A percentile compares a stretch with the other conserved stretches of the same genome.
These are phyloP conservation scores for Neurospora sp. DNA, from an alignment of 495 filamentous ascomycete species.

Conservation along the genomic window DNA sequence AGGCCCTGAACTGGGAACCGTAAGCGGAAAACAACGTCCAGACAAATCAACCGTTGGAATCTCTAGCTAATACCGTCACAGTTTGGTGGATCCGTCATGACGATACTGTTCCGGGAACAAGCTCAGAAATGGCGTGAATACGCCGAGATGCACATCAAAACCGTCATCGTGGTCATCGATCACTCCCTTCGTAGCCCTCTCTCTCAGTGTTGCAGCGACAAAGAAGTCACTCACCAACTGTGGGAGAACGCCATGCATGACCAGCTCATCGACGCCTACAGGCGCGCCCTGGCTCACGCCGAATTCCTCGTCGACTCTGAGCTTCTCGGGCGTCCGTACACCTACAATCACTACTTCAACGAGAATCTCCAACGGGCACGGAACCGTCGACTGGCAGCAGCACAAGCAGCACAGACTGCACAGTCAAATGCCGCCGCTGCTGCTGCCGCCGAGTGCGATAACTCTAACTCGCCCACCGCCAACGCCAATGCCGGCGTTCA, in stretches of 20 bases:
- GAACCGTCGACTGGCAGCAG: slow-evolving; percentile 11
- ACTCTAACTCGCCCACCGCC: not conserved
- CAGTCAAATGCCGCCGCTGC: not conserved
- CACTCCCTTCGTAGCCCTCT: not conserved
- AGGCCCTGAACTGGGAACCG: not conserved
- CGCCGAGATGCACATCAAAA: not conserved
- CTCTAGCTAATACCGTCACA: not conserved
- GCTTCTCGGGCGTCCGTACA: slow-evolving; percentile 31
- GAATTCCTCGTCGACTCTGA: slow-evolving; percentile 41
- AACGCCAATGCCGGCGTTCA: not conserved
- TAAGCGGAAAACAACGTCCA: not conserved
- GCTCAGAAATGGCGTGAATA: not conserved
- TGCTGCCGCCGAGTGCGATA: not conserved
- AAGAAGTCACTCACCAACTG: slow-evolving; percentile 10
- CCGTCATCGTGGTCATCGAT: not conserved
- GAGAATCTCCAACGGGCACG: slow-evolving; percentile 33
- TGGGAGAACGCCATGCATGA: slow-evolving; percentile 30
- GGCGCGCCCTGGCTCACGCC: slow-evolving; percentile 29
- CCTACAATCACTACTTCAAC: slow-evolving; percentile 43
- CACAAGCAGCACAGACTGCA: not conserved
- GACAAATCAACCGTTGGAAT: not conserved
- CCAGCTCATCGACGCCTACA: slow-evolving; percentile 29
- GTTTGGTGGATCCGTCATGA: not conserved
- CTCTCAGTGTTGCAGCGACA: not conserved
- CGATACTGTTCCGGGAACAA: not conserved